A percentile compares a stretch with the other conserved stretches of the same genome.
Evolutionary conservation across 2,329 filamentous ascomycete species (phyloP).

Genomic region (Penicillium sp.): DNA sequence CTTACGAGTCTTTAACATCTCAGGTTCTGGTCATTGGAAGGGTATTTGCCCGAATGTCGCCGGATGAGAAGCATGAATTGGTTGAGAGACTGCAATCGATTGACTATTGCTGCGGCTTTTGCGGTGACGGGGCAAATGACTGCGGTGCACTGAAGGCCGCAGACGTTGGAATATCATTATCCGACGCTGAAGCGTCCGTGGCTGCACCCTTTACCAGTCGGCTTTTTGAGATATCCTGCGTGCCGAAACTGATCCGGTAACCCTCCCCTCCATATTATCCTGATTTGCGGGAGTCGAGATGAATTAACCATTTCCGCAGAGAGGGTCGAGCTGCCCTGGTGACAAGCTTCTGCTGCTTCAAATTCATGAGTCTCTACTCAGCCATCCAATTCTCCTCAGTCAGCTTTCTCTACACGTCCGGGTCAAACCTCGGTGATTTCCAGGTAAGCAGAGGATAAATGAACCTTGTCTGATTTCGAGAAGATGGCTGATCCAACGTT

Average conservation of each 20-base stretch:
- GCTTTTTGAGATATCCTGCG: slow-evolving; percentile 93
- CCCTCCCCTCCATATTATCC: slow-evolving; percentile 16
- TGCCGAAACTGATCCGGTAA: slow-evolving; percentile 81
- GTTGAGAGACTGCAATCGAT: slow-evolving; percentile 96
- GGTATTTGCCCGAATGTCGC: slow-evolving; percentile 97
- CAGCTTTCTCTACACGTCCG: slow-evolving; percentile 90
- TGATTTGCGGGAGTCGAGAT: neutral
- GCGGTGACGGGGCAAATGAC: slow-evolving; percentile 95
- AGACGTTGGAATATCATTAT: slow-evolving; percentile 94
- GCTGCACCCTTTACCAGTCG: slow-evolving; percentile 96
- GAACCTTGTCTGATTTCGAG: neutral
- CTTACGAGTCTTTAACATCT: neutral
- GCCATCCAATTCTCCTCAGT: slow-evolving; percentile 99
- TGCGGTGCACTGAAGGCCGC: slow-evolving; percentile 95
- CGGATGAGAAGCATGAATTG: slow-evolving; percentile 95
- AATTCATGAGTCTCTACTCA: slow-evolving; percentile 98
- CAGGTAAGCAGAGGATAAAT: slow-evolving; percentile 51
- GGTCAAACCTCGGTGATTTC: slow-evolving; percentile 93
- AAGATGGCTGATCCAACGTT: slow-evolving; percentile 4
- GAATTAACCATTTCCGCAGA: slow-evolving; percentile 42
- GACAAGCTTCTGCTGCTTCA: slow-evolving; percentile 99
- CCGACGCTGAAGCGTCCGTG: slow-evolving; percentile 94
- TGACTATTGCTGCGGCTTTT: slow-evolving; percentile 93
- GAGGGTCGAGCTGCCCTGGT: slow-evolving; percentile 92
- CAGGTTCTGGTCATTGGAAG: slow-evolving; percentile 87